Base-by-base conservation (phyloP, 78 protist genomes). In the Dictyostelium discoideum region DNA sequence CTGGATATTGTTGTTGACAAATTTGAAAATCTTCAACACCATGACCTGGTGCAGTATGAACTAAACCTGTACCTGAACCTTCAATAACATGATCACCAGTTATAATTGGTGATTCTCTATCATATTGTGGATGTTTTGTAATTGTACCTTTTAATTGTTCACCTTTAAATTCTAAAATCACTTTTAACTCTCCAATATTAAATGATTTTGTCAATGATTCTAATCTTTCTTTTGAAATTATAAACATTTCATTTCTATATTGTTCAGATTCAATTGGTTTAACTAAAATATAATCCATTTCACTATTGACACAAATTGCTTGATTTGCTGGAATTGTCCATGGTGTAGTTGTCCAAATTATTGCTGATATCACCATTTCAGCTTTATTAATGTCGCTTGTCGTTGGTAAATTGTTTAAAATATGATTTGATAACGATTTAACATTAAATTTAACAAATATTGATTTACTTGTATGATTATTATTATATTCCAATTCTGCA, bases 291-390 rank as follows among this genome's bases (percentile, higher is more conserved):
- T 97, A 95, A 13, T 86, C 84, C 82, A 95, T 39, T 48, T 2
- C 39, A 1, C 79, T 44, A 57, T 80, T 63, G 39, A 97, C 92
- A 74, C 94, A 74, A n/a, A 98, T 85, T 14, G 98, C 98, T 32
- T n/a, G 94, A 89, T 98, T 98, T 24, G 99, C 98, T 1, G 98
- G 99, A 14, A 98, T 63, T 5, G 99, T 98, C 99, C 99, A 98
- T 10, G 99, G 99, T 20, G 99, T 98, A 5, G 99, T 98, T 11
- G 99, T 98, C 99, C 99, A 98, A 77, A 96, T 78, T 32, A 97
- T 73, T 13, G 97, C 98, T 67, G 77, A 69, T n/a, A 69, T 69
- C 14, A 69, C 26, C 14, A 26, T 69, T 24, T 32, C 37, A 32
- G 37, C 1, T 32, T 60, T 5, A 6, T 60, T 32, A 32, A 32